Conservation (phyloP, 768 basidiomycete species). For the Pleurotus djamor region DNA sequence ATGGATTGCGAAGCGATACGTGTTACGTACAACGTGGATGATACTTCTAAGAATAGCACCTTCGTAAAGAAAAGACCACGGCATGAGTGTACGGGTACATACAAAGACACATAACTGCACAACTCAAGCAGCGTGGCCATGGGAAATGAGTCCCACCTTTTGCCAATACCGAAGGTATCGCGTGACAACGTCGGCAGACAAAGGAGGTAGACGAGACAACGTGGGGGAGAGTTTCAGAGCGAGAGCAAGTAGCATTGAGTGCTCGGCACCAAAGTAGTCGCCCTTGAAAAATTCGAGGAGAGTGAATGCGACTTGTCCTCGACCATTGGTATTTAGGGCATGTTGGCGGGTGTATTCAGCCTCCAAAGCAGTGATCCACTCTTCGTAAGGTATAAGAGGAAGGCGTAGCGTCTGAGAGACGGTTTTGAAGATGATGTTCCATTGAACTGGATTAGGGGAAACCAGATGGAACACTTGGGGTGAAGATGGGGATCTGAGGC, state of each 20-base stretch:
- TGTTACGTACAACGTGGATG: too few species aligned
- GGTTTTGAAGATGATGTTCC: slow-evolving; percentile 17
- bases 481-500: neutral
- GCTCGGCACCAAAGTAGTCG: neutral
- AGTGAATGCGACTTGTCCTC: neutral
- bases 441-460: neutral
- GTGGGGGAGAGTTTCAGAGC: neutral
- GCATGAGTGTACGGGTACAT: too few species aligned
- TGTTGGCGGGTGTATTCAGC: neutral
- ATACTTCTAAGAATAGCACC: too few species aligned
- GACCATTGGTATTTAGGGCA: neutral
- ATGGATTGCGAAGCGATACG: too few species aligned
- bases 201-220: neutral
- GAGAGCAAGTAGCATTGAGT: neutral
- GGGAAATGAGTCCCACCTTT: neutral
- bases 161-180: neutral
- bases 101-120: too few species aligned
- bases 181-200: neutral
- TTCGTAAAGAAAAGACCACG: too few species aligned
- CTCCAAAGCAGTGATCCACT: slow-evolving; percentile 31
- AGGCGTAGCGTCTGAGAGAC: slow-evolving; percentile 21
- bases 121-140: too few species aligned
- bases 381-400: slow-evolving; percentile 25
- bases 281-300: neutral
- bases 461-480: neutral